These are phyloP conservation scores for Alternaria burnsii DNA, from an alignment of 2,329 filamentous ascomycete genomes.

Conservation along the genomic window DNA sequence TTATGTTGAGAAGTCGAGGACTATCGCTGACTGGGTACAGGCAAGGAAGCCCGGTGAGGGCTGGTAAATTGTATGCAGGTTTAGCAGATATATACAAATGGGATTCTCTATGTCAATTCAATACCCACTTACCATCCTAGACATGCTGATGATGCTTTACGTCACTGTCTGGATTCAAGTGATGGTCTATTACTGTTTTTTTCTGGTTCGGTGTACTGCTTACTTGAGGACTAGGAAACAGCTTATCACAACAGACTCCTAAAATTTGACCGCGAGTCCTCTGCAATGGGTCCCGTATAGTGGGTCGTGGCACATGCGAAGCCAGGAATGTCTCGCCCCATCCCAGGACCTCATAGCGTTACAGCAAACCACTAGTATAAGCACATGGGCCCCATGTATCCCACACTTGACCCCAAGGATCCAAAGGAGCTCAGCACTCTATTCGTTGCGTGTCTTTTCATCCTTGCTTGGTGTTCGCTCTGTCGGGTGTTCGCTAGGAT, in stretches of 20 bases:
- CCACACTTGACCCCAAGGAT: neutral
- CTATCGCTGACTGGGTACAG: constrained; percentile 21
- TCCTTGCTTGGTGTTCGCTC: neutral
- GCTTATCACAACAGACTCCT: neutral
- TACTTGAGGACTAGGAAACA: neutral
- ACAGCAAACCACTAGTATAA: neutral
- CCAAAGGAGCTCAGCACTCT: neutral
- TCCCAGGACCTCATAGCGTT: neutral
- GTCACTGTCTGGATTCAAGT: neutral
- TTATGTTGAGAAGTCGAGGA: rapidly evolving
- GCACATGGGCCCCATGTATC: neutral
- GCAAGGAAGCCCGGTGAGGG: constrained; percentile 34
- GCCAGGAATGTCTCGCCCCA: neutral
- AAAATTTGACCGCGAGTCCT: too few relatives aligned
- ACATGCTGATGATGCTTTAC: neutral
- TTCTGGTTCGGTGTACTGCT: neutral
- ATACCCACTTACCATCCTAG: neutral
- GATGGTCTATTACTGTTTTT: neutral
- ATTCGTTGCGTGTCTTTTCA: neutral
- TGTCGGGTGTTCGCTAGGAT: neutral
- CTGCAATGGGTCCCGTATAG: neutral
- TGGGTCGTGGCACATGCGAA: neutral
- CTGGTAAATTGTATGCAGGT: constrained; percentile 22
- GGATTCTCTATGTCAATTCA: constrained; percentile 12
- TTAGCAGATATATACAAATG: constrained; percentile 13